Evolutionary conservation across 129 eudicot species (phyloP).

Genomic region (Flaveria linearis): DNA sequence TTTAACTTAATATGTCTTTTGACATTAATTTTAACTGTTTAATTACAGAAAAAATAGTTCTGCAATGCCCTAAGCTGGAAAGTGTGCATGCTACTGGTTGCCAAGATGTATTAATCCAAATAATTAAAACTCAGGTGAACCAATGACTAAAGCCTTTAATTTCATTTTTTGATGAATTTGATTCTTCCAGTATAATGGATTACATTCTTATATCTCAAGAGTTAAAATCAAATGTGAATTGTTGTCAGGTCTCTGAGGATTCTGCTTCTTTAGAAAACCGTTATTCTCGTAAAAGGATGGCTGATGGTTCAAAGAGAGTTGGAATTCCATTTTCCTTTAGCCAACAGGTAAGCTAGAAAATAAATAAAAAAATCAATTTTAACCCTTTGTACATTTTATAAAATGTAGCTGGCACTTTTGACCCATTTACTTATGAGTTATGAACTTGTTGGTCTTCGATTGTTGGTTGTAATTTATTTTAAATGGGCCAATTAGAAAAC

Average conservation of each 20-base stretch:
- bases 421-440: not conserved
- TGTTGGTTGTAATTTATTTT: not conserved
- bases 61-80: conserved; percentile 86
- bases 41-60: conserved; percentile 69
- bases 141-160: not conserved
- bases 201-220: not conserved
- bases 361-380: not conserved
- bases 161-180: not conserved
- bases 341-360: conserved; percentile 55
- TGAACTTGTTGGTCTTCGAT: not conserved
- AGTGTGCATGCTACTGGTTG: conserved; percentile 76
- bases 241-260: conserved; percentile 49
- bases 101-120: conserved; percentile 50
- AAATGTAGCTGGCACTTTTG: not conserved
- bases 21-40: not conserved
- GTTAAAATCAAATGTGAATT: not conserved
- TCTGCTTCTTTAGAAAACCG: conserved; percentile 43
- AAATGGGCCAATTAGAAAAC: not conserved
- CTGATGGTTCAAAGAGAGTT: conserved; percentile 94
- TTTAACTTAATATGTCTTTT: not conserved
- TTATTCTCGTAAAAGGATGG: conserved; percentile 62
- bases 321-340: conserved; percentile 58
- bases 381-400: not conserved
- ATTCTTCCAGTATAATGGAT: not conserved
- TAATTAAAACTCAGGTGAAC: conserved; percentile 76